phyloP scores from a whole-genome alignment of 257 asterid species.

The Gentiana macrophylla region DNA sequence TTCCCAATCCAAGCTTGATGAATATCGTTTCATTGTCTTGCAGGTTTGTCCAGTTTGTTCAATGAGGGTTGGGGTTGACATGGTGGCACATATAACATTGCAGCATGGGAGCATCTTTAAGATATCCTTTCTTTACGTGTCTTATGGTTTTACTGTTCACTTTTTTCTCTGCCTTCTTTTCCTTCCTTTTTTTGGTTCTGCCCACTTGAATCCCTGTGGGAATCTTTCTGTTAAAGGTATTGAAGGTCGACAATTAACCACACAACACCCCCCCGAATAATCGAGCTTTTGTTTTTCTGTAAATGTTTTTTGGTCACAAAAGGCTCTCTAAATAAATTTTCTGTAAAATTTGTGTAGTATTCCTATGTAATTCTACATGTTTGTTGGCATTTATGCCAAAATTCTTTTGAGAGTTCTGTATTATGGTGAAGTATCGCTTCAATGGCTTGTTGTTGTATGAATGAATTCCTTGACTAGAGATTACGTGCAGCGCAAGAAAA shows the following conservation, averaged over 20 bases:
- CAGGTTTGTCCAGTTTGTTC: conserved; percentile 93
- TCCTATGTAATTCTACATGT: neutral
- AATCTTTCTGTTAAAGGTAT: too few species aligned
- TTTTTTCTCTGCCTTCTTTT: neutral
- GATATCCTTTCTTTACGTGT: conserved; percentile 51
- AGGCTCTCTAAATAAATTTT: neutral
- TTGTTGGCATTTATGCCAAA: neutral
- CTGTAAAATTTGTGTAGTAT: neutral
- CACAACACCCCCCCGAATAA: too few species aligned
- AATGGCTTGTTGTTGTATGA: neutral
- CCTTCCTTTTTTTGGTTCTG: neutral
- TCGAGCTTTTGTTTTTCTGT: too few species aligned
- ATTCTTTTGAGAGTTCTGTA: too few species aligned
- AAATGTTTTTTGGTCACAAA: too few species aligned
- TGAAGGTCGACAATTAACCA: too few species aligned
- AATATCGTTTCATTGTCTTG: conserved; percentile 6
- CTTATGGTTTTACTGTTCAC: too few species aligned
- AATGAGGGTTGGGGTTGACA: conserved; percentile 80
- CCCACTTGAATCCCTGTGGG: too few species aligned
- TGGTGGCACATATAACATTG: conserved; percentile 88
- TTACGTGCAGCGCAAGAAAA: conserved; percentile 90
- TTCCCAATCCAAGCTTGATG: too few species aligned
- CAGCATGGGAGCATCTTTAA: conserved; percentile 74
- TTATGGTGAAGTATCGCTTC: too few species aligned
- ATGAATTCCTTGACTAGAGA: conserved; percentile 56